phyloP scores from a whole-genome alignment of 768 basidiomycete genomes.

The Mrakia hoshinonis region DNA sequence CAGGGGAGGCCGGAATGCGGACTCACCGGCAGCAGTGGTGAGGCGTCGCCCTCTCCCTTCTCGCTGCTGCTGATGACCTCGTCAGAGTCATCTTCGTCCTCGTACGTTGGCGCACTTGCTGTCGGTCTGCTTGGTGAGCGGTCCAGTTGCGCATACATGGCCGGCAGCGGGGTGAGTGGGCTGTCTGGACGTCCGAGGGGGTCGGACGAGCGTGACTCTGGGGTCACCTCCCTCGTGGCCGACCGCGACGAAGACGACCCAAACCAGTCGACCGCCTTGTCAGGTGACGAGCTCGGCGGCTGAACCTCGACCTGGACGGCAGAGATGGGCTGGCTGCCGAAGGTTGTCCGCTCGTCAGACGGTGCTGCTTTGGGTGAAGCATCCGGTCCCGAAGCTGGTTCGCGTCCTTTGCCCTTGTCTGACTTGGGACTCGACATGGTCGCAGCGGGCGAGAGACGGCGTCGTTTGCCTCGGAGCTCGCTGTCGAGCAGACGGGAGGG shows the following conservation, averaged over 20 bases:
- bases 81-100: neutral
- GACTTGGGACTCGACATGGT: neutral
- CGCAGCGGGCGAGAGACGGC: neutral
- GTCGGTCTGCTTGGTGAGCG: too few relatives aligned
- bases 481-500: neutral
- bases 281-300: neutral
- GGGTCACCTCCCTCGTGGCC: neutral
- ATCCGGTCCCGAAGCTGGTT: neutral
- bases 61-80: constrained; percentile 13
- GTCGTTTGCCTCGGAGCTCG: neutral
- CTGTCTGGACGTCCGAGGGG: neutral
- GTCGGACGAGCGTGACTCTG: neutral
- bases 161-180: neutral
- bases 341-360: neutral
- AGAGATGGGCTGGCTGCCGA: neutral
- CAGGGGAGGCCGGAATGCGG: too few relatives aligned
- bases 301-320: neutral
- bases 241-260: neutral
- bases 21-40: constrained; percentile 1
- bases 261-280: neutral
- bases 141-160: neutral
- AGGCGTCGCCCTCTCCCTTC: constrained; percentile 6
- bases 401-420: neutral
- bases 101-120: too few relatives aligned
- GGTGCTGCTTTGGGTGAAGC: neutral